A percentile compares a stretch with the other conserved stretches of the same genome.
These are phyloP conservation scores for Geranium brycei DNA, from an alignment of 345 rosid species.

Conservation along the genomic window DNA sequence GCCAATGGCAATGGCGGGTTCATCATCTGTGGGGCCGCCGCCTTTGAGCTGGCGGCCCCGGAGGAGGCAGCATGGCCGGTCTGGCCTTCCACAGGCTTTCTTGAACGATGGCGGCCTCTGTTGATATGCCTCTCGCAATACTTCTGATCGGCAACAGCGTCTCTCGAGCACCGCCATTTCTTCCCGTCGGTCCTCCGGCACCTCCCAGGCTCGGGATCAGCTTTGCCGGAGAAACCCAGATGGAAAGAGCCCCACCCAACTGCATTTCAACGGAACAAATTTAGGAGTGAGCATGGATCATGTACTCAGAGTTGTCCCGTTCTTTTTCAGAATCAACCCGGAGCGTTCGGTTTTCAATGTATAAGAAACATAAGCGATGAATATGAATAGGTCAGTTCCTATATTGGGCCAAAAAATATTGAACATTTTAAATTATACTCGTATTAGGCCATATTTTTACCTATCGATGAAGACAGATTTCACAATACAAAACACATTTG, in stretches of 20 bases:
- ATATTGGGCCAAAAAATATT: no score
- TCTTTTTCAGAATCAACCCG: no score
- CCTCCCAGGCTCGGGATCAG: neutral
- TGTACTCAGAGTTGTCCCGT: no score
- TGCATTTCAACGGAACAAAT: neutral
- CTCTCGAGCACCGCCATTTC: slow-evolving; percentile 59
- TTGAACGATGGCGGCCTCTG: slow-evolving; percentile 71
- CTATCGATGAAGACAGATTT: no score
- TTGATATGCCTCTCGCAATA: slow-evolving; percentile 63
- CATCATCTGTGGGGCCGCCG: slow-evolving; percentile 10
- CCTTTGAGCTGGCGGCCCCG: slow-evolving; percentile 8
- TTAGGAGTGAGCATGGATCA: no score
- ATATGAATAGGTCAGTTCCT: no score
- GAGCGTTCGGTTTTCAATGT: no score
- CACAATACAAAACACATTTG: no score
- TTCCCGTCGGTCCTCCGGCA: slow-evolving; percentile 34
- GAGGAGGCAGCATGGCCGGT: slow-evolving; percentile 50
- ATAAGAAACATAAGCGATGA: no score
- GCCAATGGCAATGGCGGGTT: no score
- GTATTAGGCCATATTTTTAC: no score
- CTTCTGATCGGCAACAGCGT: slow-evolving; percentile 40
- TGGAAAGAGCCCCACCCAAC: neutral
- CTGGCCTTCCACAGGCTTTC: slow-evolving; percentile 84
- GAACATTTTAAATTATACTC: no score
- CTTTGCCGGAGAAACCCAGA: neutral